A percentile compares a stretch with the other conserved stretches of the same genome.
Evolutionary conservation across 2,329 filamentous ascomycete genomes (phyloP).

Genomic region (Phoma sp.): DNA sequence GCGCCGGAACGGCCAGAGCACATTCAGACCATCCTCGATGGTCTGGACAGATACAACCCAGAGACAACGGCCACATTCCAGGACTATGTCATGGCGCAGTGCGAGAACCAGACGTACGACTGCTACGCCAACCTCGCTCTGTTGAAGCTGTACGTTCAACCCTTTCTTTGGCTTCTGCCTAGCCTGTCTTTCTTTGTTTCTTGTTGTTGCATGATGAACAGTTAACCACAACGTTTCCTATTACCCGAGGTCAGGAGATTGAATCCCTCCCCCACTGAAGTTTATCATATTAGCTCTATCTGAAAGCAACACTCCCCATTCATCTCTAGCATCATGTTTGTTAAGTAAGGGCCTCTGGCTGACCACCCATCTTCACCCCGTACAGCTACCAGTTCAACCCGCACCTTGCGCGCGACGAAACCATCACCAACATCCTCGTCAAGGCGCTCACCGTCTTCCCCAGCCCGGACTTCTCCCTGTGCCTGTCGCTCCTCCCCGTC

Average conservation of each 20-base stretch:
- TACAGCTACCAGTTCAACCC: conserved; percentile 99
- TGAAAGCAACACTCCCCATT: conserved; percentile 55
- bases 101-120: conserved; percentile 92
- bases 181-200: conserved; percentile 70
- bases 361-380: conserved; percentile 3
- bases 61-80: conserved; percentile 94
- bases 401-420: conserved; percentile 94
- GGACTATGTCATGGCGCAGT: conserved; percentile 92
- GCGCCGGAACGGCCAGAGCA: conserved; percentile 89
- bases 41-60: conserved; percentile 97
- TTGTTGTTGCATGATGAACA: conserved; percentile 70
- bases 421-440: conserved; percentile 98
- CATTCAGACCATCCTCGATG: conserved; percentile 92
- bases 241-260: conserved; percentile 79
- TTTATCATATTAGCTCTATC: conserved; percentile 73
- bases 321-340: too few species aligned
- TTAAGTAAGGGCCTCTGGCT: too few species aligned
- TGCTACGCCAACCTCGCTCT: conserved; percentile 96
- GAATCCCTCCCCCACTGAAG: conserved; percentile 71
- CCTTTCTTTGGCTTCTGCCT: conserved; percentile 10
- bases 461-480: conserved; percentile 90
- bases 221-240: conserved; percentile 89
- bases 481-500: conserved; percentile 90
- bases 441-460: conserved; percentile 98
- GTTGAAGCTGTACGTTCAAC: conserved; percentile 85